Percentiles rank a stretch among this genome's conserved stretches.
Evolutionary conservation across 768 basidiomycete species (phyloP).

Genomic region (Tylopilus rubrobrunneus): DNA sequence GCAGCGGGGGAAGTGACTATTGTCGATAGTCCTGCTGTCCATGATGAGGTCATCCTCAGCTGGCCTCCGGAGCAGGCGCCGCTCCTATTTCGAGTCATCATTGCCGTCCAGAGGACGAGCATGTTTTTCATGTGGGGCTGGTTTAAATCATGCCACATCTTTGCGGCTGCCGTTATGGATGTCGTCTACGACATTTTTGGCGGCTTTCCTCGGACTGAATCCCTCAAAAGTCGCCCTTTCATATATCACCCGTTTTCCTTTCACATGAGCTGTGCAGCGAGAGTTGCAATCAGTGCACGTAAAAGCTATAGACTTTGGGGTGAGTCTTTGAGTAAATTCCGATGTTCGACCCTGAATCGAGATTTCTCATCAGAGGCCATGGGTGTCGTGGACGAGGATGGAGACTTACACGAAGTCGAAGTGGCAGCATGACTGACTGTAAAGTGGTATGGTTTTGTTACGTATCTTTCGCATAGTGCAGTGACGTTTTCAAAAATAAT

Average conservation of each 20-base stretch:
- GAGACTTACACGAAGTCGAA: too few relatives aligned
- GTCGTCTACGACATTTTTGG: background rate
- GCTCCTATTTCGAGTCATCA: background rate
- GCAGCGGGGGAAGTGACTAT: background rate
- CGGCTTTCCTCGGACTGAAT: background rate
- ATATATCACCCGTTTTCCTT: background rate
- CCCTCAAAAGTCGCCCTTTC: background rate
- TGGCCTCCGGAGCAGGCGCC: background rate
- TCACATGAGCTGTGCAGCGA: background rate
- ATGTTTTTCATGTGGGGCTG: background rate
- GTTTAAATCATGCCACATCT: background rate
- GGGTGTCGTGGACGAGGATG: too few relatives aligned
- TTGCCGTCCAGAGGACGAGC: background rate
- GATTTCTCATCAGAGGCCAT: too few relatives aligned
- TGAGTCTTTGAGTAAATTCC: background rate
- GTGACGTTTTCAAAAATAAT: too few relatives aligned
- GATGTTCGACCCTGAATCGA: too few relatives aligned
- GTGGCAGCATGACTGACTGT: too few relatives aligned
- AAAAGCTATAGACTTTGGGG: background rate
- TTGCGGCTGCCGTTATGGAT: background rate
- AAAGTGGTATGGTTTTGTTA: too few relatives aligned
- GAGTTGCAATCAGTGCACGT: background rate
- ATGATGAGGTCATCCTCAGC: background rate
- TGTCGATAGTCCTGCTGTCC: too few relatives aligned
- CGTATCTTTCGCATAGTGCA: too few relatives aligned